Evolutionary conservation across 768 basidiomycete species (phyloP), one percentile per base, ranked within the genome.

Genomic region (Suillus decipiens): DNA sequence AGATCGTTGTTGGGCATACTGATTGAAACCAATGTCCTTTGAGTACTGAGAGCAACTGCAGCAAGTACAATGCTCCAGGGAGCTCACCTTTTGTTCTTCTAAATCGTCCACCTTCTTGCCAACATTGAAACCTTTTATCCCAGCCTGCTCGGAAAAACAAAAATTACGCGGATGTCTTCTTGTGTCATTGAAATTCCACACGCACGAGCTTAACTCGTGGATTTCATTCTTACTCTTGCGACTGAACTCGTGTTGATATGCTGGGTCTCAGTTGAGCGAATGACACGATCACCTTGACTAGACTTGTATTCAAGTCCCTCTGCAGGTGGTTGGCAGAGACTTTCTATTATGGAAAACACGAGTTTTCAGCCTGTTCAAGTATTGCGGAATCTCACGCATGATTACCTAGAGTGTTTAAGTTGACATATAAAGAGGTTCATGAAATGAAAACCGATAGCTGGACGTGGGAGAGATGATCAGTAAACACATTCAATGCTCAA

Each of bases 71-170:
- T 37, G 22, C 24, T 41, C 6, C 15, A 28, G 11, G 11, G 17
- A 19, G 37, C 56, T 57, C 28, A 57, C 56, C 39, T 57, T 10
- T 41, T 57, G 56, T 57, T 57, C 56, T 31, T 12, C 34, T 24
- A 37, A 56, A 39, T 56, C 12, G 17, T 39, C 36, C 22, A 17
- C 9, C 17, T 57, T 17, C 6, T 41, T 31, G 5, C 24, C 24
- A 28, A 19, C 56, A 31, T 57, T 41, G 8, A 5, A 19, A 17
- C 56, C 56, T 37, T 57, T 57, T 57, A 57, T 57, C 51, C 55
- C 56, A 57, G 17, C 28, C 9, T 12, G 39, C 34, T 39, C 55
- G 56, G 56, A 17, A 57, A 56, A 37, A 28, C 9, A 56, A 24
- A 28, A 41, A 19, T 10, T 41, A 28, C 24, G 24, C 55, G 24